These are phyloP conservation scores for Diphasiastrum complanatum DNA, from an alignment of 83 land plant species.

Conservation along the genomic window DNA sequence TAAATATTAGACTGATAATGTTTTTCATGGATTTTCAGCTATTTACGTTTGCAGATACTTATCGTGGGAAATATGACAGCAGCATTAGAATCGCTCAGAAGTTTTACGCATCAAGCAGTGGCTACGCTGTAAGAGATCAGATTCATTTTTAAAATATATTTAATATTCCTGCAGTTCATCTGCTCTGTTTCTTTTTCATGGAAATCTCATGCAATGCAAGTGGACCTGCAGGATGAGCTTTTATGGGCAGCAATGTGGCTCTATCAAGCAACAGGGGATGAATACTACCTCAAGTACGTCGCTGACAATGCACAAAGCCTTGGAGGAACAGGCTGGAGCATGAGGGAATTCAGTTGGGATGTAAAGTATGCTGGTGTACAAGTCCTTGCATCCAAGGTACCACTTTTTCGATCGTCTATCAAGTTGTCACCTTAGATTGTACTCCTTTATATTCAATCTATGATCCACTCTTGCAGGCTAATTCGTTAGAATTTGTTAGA, in stretches of 20 bases:
- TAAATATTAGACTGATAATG: not conserved
- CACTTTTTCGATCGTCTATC: too few relatives aligned
- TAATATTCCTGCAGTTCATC: not conserved
- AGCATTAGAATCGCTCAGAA: slow-evolving; percentile 68
- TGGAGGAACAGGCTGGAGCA: slow-evolving; percentile 84
- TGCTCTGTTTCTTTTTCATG: not conserved
- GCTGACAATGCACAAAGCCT: slow-evolving; percentile 44
- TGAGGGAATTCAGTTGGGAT: slow-evolving; percentile 81
- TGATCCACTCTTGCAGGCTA: not conserved
- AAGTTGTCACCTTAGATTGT: not conserved
- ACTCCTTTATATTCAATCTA: not conserved
- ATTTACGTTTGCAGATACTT: slow-evolving; percentile 74
- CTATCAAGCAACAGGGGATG: slow-evolving; percentile 49
- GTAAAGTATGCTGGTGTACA: slow-evolving; percentile 87
- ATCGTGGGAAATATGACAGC: slow-evolving; percentile 81
- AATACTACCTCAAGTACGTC: slow-evolving; percentile 50
- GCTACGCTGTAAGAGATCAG: slow-evolving; percentile 52
- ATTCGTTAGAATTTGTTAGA: too few relatives aligned
- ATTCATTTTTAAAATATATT: not conserved
- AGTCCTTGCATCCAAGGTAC: slow-evolving; percentile 72
- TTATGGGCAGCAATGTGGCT: slow-evolving; percentile 94
- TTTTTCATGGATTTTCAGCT: slow-evolving; percentile 42
- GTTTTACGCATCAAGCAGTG: slow-evolving; percentile 72
- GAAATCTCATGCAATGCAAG: not conserved
- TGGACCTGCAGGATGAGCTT: slow-evolving; percentile 63